Evolutionary conservation across 805 yeast species (phyloP).

Genomic region (Metschnikowia colocasiae): DNA sequence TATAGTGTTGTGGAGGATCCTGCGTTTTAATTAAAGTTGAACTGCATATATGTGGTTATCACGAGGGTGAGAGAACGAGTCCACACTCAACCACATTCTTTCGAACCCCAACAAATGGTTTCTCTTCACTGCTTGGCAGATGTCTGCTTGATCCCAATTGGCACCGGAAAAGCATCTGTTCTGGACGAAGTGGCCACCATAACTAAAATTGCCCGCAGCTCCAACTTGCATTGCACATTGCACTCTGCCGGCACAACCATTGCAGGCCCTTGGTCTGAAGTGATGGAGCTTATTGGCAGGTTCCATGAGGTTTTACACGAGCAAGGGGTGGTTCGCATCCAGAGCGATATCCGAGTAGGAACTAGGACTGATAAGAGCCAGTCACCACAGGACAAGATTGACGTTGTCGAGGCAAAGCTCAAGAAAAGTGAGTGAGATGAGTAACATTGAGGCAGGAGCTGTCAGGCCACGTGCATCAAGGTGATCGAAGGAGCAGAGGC

Average conservation of each 20-base stretch:
- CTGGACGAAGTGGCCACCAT: slow-evolving; percentile 75
- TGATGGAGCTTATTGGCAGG: slow-evolving; percentile 72
- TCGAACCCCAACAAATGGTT: slow-evolving; percentile 21
- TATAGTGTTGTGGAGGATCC: too few species aligned
- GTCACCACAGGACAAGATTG: slow-evolving; percentile 68
- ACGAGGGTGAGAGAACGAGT: background rate
- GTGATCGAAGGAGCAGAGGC: too few species aligned
- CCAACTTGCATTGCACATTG: slow-evolving; percentile 62
- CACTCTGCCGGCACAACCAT: slow-evolving; percentile 93
- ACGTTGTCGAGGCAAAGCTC: slow-evolving; percentile 54
- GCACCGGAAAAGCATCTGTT: slow-evolving; percentile 73
- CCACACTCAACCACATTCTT: background rate
- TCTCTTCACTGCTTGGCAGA: slow-evolving; percentile 74
- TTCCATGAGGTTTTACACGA: slow-evolving; percentile 68
- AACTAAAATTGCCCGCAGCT: slow-evolving; percentile 58
- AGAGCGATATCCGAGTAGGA: slow-evolving; percentile 83
- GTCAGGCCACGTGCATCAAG: too few species aligned
- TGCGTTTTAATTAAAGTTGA: background rate
- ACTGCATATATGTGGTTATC: background rate
- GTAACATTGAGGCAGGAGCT: background rate
- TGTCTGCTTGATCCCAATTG: slow-evolving; percentile 82
- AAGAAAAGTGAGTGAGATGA: slow-evolving; percentile 5
- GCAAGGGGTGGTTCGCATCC: slow-evolving; percentile 72
- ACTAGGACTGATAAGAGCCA: slow-evolving; percentile 76
- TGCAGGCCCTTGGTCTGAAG: slow-evolving; percentile 92